A percentile compares a stretch with the other conserved stretches of the same genome.
phyloP scores from a whole-genome alignment of 139 green algal genomes.

The Chlamydomonas incerta region DNA sequence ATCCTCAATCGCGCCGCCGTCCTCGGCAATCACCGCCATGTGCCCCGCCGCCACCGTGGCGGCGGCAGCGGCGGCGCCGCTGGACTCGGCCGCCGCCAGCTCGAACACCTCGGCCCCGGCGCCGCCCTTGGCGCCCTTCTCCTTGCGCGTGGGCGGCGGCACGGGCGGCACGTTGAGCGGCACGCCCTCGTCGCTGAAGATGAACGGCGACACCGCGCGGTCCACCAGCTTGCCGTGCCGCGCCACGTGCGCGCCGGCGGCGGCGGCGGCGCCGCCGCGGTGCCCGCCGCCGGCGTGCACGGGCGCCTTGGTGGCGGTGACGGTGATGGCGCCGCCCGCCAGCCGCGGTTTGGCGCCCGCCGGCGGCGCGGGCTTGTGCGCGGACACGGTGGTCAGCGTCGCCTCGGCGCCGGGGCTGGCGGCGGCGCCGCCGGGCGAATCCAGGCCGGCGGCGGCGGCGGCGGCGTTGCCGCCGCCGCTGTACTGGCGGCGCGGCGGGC shows the following conservation, averaged over 20 bases:
- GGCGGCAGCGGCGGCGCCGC: not conserved
- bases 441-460: not conserved
- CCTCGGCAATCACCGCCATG: not conserved
- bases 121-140: not conserved
- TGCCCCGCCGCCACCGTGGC: too few species aligned
- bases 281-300: too few species aligned
- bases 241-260: not conserved
- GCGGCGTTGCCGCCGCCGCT: not conserved
- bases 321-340: not conserved
- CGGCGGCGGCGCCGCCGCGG: too few species aligned
- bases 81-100: not conserved
- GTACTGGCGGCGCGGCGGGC: too few species aligned
- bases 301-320: not conserved
- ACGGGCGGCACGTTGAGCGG: not conserved
- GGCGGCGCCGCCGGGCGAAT: not conserved
- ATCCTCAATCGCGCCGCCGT: not conserved
- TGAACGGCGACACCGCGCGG: constrained; percentile 25
- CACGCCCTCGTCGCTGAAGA: constrained; percentile 13
- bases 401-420: too few species aligned
- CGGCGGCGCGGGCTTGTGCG: not conserved
- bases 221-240: constrained; percentile 6
- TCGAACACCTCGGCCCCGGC: not conserved
- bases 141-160: not conserved
- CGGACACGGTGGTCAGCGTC: too few species aligned
- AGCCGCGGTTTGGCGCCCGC: not conserved